Evolutionary conservation across 2,329 filamentous ascomycete species (phyloP), one percentile per base, ranked within the genome.

Genomic region (Bipolaris bicolor): DNA sequence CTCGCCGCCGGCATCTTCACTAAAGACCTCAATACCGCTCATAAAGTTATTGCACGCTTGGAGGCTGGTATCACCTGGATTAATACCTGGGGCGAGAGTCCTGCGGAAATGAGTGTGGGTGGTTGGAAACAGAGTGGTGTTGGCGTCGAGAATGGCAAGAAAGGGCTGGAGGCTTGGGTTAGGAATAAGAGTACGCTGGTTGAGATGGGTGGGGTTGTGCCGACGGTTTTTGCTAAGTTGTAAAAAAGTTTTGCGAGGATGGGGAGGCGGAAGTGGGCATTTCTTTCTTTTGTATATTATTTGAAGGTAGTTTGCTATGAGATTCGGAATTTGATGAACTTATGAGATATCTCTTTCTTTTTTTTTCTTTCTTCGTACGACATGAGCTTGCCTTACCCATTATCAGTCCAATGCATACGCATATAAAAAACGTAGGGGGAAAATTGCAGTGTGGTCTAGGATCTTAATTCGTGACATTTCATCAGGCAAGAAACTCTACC

Each of bases 71-170:
- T 96, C 69, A 96, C 91, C 1, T 96, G 92, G 92, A 83, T 96
- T 50, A 96, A 96, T 75, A 92, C 90, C 0, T 96, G 92, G 92
- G 92, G 92, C n/a, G 92, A 96, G 79, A 89, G 85, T 47, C 92
- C 92, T 0, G 91, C 92, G 0, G 92, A 96, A 81, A 96, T 96
- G 92, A 89, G 90, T 2, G 92, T 96, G 0, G 92, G 92, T 9
- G 92, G 92, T 0, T 96, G 92, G 92, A 96, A 96, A 81, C 84
- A 90, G 83, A 96, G 91, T 72, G 92, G 92, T 33, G 79, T 96
- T 9, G 92, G 92, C 0, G 88, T 96, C 1, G 92, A 96, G 82
- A 97, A 97, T 75, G 92, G 92, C 3, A 82, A 87, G 57, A 86
- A 84, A 68, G 92, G 92, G 0, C 82, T 97, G 52, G 88, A 90